Base-by-base conservation (phyloP, 1,284 basidiomycete genomes). In the Meripilus lineatus region DNA sequence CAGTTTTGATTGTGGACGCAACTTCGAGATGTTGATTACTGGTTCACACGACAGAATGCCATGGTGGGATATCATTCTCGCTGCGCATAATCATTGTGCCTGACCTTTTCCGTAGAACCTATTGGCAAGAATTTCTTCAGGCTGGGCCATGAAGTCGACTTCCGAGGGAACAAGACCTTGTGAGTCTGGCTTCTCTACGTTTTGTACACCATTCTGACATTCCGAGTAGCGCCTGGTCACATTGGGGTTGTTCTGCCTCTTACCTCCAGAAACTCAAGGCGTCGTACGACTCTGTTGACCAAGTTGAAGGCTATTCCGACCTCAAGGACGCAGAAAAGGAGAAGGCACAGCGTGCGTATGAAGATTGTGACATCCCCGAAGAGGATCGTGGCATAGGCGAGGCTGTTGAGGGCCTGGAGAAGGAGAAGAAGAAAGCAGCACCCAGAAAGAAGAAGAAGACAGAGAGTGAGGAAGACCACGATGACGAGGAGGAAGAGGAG, bases 121-220 rank as follows among this genome's bases (percentile, higher is more conserved):
- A 85, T 95, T 51, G 59, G 53, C 2, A 94, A 94, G 65, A 87
- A 81, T 44, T 69, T 72, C 35, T 65, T 95, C 40, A 74, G 92
- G 20, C 59, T 91, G 23, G 91, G 90, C 23, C 72, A 77, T 15
- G 62, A 89, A 47, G 80, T 90, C 42, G 87, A 91, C 50, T 73
- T 92, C 58, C 71, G 70, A 49, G 91, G 88, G 40, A 74, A 79
- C 53, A 79, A 79, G 13, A 72, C 64, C 47, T 84, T 84, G 84
- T 89, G 62, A 63, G 77, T 77, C 3, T 22, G n/a, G 30, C 14
- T n/a, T 13, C 33, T 7, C 21, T 26, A 15, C 20, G 8, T 15
- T 8, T 14, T 25, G 35, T 58, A 50, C 10, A 25, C 26, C 15
- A 7, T 46, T 20, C 46, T 49, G 22, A 50, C 54, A 43, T n/a